Conservation (phyloP, 352 stramenopile species). For the Halophytophthora polymorphica region DNA sequence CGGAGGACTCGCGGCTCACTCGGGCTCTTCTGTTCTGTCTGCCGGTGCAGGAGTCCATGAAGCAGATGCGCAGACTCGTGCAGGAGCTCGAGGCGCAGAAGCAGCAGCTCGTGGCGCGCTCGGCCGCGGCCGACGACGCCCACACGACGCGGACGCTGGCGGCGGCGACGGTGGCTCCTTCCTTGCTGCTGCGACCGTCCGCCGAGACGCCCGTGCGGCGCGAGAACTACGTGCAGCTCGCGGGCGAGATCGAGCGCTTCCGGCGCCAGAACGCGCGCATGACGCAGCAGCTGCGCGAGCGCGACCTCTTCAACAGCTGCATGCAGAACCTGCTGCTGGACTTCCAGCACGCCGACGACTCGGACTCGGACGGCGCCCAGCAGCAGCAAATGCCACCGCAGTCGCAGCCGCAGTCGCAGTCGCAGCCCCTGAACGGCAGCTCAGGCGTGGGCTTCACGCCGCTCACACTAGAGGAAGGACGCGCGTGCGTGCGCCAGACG, state of each 20-base stretch:
- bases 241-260: constrained; percentile 44
- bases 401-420: constrained; percentile 8
- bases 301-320: constrained; percentile 48
- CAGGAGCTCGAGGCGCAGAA: constrained; percentile 47
- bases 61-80: constrained; percentile 43
- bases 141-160: constrained; percentile 5
- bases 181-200: constrained; percentile 9
- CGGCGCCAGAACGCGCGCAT: constrained; percentile 44
- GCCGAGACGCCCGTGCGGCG: constrained; percentile 11
- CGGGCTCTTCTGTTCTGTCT: background rate
- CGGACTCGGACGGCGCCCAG: constrained; percentile 8
- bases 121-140: background rate
- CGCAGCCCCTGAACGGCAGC: constrained; percentile 16
- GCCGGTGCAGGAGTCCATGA: constrained; percentile 39
- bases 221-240: constrained; percentile 40
- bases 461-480: constrained; percentile 32
- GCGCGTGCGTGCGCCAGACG: constrained; percentile 22
- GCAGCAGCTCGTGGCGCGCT: constrained; percentile 27
- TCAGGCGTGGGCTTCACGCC: constrained; percentile 30
- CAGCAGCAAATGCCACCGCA: too few species aligned
- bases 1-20: constrained; percentile 4
- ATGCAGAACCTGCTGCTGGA: constrained; percentile 58
- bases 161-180: constrained; percentile 5
- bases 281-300: constrained; percentile 30
- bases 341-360: constrained; percentile 21